A percentile compares a stretch with the other conserved stretches of the same genome.
phyloP scores from a whole-genome alignment of 352 stramenopile species.

The Phytophthora colocasiae region DNA sequence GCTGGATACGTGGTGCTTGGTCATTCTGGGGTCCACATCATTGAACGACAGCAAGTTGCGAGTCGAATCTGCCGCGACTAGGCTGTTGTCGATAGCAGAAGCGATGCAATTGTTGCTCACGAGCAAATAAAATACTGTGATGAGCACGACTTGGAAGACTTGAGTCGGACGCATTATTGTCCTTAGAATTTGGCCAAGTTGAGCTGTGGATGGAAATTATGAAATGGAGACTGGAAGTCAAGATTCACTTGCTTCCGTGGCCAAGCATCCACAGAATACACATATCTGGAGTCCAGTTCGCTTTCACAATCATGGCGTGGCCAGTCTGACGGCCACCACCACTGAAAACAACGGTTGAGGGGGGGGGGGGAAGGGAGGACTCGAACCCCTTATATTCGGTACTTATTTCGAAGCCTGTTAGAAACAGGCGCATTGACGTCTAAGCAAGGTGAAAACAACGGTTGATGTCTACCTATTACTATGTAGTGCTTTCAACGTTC shows the following conservation, averaged over 20 bases:
- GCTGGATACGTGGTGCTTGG: conserved; percentile 1
- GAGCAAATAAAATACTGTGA: conserved; percentile 11
- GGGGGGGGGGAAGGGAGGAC: too few species aligned
- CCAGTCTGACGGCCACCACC: background rate
- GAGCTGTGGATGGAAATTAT: conserved; percentile 3
- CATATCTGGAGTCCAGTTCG: conserved; percentile 15
- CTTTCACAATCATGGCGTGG: conserved; percentile 17
- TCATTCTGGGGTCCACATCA: background rate
- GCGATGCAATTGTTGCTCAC: conserved; percentile 3
- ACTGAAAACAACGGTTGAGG: background rate
- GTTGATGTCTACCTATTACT: too few species aligned
- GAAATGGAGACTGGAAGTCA: conserved; percentile 5
- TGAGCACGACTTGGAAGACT: conserved; percentile 16
- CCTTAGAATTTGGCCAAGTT: background rate
- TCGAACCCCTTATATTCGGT: too few species aligned
- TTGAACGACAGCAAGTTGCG: conserved; percentile 19
- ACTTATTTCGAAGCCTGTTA: too few species aligned
- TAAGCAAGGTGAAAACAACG: too few species aligned
- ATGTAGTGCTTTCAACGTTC: too few species aligned
- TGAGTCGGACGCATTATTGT: conserved; percentile 17
- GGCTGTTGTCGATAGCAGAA: conserved; percentile 1
- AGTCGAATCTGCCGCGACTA: background rate
- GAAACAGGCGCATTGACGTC: too few species aligned
- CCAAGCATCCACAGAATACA: background rate
- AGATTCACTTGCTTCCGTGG: background rate